Evolutionary conservation across 176 grass and related monocot species (phyloP).

Genomic region (Areca catechu): DNA sequence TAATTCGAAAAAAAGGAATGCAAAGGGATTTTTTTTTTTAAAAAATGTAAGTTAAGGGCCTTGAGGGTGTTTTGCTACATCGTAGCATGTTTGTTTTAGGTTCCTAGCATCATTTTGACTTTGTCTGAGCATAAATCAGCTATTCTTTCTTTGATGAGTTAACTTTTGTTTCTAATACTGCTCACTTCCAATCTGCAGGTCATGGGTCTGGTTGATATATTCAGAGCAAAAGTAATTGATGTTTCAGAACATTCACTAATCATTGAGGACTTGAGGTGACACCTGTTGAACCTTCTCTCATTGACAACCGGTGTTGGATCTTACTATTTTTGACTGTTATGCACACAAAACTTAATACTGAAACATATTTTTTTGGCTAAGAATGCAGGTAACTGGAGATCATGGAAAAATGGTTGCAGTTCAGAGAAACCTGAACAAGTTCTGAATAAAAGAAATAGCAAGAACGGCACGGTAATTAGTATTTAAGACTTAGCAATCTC

Average conservation of each 20-base stretch:
- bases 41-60: too few relatives aligned
- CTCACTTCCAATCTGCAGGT: conserved; percentile 42
- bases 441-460: conserved; percentile 89
- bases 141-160: too few relatives aligned
- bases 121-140: too few relatives aligned
- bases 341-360: too few relatives aligned
- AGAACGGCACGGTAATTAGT: conserved; percentile 64
- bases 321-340: conserved; percentile 2
- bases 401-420: conserved; percentile 86
- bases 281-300: conserved; percentile 6
- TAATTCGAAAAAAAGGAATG: too few relatives aligned
- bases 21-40: too few relatives aligned
- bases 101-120: not conserved
- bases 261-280: conserved; percentile 80
- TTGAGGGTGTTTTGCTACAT: too few relatives aligned
- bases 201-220: conserved; percentile 86
- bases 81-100: too few relatives aligned
- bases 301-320: not conserved
- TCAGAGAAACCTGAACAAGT: conserved; percentile 62
- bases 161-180: not conserved
- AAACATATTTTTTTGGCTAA: conserved; percentile 11
- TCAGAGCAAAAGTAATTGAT: conserved; percentile 96
- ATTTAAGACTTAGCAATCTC: too few relatives aligned
- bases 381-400: conserved; percentile 83
- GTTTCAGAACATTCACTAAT: conserved; percentile 71